Conservation (phyloP, 805 yeast genomes). For the Yamadazyma endophytica region DNA sequence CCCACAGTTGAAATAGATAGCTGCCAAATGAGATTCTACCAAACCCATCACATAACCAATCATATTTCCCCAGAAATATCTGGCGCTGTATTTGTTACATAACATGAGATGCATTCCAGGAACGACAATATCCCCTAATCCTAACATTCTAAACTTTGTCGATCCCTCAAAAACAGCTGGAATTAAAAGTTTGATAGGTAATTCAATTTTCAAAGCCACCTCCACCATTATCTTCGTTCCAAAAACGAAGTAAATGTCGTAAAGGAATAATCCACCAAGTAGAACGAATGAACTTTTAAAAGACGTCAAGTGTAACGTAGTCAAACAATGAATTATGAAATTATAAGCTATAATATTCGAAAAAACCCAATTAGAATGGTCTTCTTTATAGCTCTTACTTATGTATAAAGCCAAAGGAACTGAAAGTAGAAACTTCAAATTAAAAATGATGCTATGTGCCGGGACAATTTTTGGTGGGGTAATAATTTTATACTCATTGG, state of each 20-base stretch:
- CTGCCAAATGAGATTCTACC: conserved; percentile 34
- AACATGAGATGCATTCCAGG: conserved; percentile 55
- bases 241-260: conserved; percentile 68
- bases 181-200: conserved; percentile 50
- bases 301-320: conserved; percentile 33
- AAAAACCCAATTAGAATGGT: conserved; percentile 14
- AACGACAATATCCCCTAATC: conserved; percentile 62
- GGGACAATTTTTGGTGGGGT: conserved; percentile 21
- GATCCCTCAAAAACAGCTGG: conserved; percentile 25
- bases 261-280: conserved; percentile 48
- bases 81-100: conserved; percentile 46
- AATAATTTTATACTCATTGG: conserved; percentile 12
- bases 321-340: conserved; percentile 42
- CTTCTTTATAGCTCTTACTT: conserved; percentile 6
- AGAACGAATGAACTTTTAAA: conserved; percentile 45
- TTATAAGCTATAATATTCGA: conserved; percentile 40
- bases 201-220: conserved; percentile 52
- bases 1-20: conserved; percentile 38
- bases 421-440: conserved; percentile 12
- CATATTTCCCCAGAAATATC: conserved; percentile 46
- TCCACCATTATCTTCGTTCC: conserved; percentile 57
- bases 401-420: conserved; percentile 12
- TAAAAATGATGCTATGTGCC: conserved; percentile 17
- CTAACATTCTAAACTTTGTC: conserved; percentile 41
- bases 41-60: conserved; percentile 48